These are phyloP conservation scores for Phoma sp. DNA, from an alignment of 2,329 filamentous ascomycete genomes.

Conservation along the genomic window DNA sequence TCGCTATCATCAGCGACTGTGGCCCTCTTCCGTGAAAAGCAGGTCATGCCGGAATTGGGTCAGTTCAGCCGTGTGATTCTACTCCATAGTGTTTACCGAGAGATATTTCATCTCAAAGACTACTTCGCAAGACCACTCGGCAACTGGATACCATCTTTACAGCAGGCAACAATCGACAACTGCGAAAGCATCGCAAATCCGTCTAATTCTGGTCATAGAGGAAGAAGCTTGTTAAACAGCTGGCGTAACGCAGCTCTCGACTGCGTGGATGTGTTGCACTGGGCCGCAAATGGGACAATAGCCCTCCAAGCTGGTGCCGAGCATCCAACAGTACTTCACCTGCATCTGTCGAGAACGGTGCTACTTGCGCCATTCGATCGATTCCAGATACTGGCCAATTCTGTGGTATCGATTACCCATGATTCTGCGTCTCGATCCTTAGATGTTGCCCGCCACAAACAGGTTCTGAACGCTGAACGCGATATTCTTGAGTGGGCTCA, in stretches of 20 bases:
- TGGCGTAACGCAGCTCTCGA: conserved; percentile 57
- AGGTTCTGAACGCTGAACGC: conserved; percentile 31
- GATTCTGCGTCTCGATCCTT: not conserved
- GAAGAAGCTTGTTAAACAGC: conserved; percentile 40
- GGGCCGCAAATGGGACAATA: conserved; percentile 61
- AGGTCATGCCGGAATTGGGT: conserved; percentile 44
- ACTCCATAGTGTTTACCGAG: conserved; percentile 58
- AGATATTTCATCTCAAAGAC: conserved; percentile 56
- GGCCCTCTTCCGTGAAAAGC: conserved; percentile 10
- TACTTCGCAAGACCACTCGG: conserved; percentile 47
- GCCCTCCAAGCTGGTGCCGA: conserved; percentile 59
- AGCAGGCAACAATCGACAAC: not conserved
- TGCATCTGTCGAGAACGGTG: conserved; percentile 61
- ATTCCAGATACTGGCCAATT: conserved; percentile 53
- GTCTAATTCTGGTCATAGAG: conserved; percentile 42
- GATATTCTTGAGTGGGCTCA: conserved; percentile 57
- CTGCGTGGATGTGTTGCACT: conserved; percentile 63
- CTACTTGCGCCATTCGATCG: conserved; percentile 58
- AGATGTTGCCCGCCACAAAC: not conserved
- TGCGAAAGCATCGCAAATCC: conserved; percentile 54
- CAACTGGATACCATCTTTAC: conserved; percentile 51
- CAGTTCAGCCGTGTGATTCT: conserved; percentile 58
- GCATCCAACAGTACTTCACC: conserved; percentile 61
- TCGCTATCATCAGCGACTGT: conserved; percentile 6
- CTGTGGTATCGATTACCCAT: conserved; percentile 7